phyloP scores from a whole-genome alignment of 148 eudicot genomes.

The Simmondsia chinensis region DNA sequence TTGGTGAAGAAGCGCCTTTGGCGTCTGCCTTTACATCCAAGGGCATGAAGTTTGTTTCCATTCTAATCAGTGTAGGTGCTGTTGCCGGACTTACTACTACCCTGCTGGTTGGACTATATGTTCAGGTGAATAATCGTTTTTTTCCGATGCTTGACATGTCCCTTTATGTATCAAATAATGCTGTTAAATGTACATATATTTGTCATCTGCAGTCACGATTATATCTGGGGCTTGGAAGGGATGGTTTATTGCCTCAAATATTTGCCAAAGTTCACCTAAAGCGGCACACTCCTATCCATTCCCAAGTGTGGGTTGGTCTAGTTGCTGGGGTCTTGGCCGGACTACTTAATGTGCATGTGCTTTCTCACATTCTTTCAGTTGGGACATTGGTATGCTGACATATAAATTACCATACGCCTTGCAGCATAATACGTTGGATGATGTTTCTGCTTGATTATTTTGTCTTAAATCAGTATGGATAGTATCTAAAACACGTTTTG shows the following conservation, averaged over 20 bases:
- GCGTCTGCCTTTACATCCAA: slow-evolving; percentile 77
- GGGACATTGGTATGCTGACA: slow-evolving; percentile 76
- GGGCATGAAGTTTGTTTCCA: slow-evolving; percentile 76
- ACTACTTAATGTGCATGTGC: slow-evolving; percentile 67
- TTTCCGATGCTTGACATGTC: background rate
- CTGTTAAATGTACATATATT: slow-evolving; percentile 9
- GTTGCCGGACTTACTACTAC: slow-evolving; percentile 98
- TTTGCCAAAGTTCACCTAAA: slow-evolving; percentile 77
- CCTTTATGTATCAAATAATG: too few relatives aligned
- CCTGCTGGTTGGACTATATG: slow-evolving; percentile 93
- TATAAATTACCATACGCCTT: too few relatives aligned
- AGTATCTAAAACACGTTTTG: slow-evolving; percentile 9
- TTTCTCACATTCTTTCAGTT: slow-evolving; percentile 90
- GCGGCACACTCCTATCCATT: slow-evolving; percentile 80
- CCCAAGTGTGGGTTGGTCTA: slow-evolving; percentile 93
- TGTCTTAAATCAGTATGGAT: background rate
- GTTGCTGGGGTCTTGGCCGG: slow-evolving; percentile 83
- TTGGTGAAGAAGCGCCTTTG: slow-evolving; percentile 91
- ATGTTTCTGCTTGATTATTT: slow-evolving; percentile 3
- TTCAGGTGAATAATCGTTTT: slow-evolving; percentile 56
- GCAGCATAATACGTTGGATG: too few relatives aligned
- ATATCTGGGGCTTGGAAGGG: slow-evolving; percentile 97
- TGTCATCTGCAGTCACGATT: slow-evolving; percentile 61
- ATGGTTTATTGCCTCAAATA: slow-evolving; percentile 71
- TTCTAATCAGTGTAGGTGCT: slow-evolving; percentile 89